phyloP scores from a whole-genome alignment of 768 basidiomycete genomes.

The Suillus occidentalis region DNA sequence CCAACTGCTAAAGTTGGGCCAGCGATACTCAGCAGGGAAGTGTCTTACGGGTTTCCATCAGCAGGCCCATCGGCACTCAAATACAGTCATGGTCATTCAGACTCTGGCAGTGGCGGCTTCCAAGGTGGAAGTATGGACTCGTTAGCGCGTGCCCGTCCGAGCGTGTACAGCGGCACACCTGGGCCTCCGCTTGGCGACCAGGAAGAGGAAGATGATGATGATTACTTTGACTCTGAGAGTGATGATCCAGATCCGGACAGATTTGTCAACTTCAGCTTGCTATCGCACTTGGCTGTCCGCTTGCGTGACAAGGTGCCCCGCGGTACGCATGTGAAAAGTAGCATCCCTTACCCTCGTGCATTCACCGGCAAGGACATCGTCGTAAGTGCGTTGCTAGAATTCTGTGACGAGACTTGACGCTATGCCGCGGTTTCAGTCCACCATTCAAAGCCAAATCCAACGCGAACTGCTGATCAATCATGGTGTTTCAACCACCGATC shows the following conservation, averaged over 20 bases:
- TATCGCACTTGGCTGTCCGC: slow-evolving; percentile 88
- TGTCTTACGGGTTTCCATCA: slow-evolving; percentile 20
- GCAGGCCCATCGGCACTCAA: slow-evolving; percentile 25
- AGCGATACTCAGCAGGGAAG: slow-evolving; percentile 15
- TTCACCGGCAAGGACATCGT: slow-evolving; percentile 97
- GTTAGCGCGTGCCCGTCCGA: slow-evolving; percentile 22
- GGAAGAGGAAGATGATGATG: slow-evolving; percentile 29
- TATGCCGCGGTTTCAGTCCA: slow-evolving; percentile 54
- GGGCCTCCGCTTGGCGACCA: slow-evolving; percentile 19
- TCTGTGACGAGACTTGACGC: not conserved
- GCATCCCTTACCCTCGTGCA: slow-evolving; percentile 84
- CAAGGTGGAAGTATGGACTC: slow-evolving; percentile 26
- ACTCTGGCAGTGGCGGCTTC: slow-evolving; percentile 20
- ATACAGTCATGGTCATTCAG: slow-evolving; percentile 15
- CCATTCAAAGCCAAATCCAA: slow-evolving; percentile 85
- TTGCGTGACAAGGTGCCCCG: slow-evolving; percentile 88
- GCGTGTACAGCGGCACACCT: slow-evolving; percentile 18
- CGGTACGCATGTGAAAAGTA: slow-evolving; percentile 86
- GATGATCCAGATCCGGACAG: slow-evolving; percentile 69
- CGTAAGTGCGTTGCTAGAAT: slow-evolving; percentile 45
- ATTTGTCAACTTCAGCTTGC: slow-evolving; percentile 85
- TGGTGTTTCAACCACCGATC: slow-evolving; percentile 70
- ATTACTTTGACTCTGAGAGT: slow-evolving; percentile 39
- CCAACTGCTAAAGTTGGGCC: slow-evolving; percentile 16
- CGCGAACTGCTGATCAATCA: slow-evolving; percentile 78